Evolutionary conservation across 108 stramenopile genomes (phyloP), one percentile per base, ranked within the genome.

Genomic region (Cyclotella choctawhatcheeana): DNA sequence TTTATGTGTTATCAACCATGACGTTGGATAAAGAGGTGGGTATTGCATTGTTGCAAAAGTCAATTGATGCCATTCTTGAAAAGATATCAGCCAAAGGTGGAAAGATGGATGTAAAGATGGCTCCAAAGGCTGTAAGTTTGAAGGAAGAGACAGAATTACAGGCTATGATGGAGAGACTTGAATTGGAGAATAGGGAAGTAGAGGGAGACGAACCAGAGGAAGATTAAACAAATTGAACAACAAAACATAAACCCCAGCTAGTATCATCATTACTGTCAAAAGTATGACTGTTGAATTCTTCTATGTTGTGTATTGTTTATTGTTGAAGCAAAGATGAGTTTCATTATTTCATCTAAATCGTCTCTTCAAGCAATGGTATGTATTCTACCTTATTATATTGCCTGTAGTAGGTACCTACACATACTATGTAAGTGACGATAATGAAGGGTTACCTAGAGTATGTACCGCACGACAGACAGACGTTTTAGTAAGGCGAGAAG

Each of bases 81-180:
- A 90, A 79, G 30, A 98, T 99, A 67, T 65, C 74, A 5, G 88
- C 74, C 14, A 96, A 91, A 79, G 97, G 97, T 52, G 99, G 99
- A 20, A 96, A 95, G 82, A 86, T 99, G 67, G 97, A 98, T 76
- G 95, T 99, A 25, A 98, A 98, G 81, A 97, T 98, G 97, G 97
- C 93, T 40, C 96, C 99, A 31, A 98, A 99, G 95, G 98, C 93
- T 32, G 97, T 98, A 14, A 95, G 94, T 81, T 72, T 96, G 67
- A 97, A 97, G 85, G 99, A 99, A 85, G 97, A 99, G 88, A 87
- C 91, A 3, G 97, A 98, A 61, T 85, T 99, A 64, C 95, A 97
- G 71, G 95, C 91, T 2, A 98, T 98, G 96, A 96, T 99, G 94
- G 97, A 98, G 59, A 73, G 97, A 50, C 82, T 99, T 26, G 97